phyloP scores from a whole-genome alignment of 495 filamentous ascomycete genomes.

The Podospora appendiculata region DNA sequence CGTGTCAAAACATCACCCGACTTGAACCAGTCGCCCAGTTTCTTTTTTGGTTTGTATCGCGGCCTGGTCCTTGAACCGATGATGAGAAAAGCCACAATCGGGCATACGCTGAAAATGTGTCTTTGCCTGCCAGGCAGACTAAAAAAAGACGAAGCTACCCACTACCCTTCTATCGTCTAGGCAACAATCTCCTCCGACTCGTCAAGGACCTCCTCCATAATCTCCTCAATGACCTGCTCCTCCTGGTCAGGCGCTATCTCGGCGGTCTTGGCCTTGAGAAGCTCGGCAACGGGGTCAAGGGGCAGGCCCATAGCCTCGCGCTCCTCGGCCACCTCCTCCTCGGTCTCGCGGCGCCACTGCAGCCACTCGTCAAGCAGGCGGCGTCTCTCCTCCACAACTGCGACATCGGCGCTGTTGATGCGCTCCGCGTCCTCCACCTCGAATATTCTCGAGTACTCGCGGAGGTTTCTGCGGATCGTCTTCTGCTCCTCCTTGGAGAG shows the following conservation, averaged over 20 bases:
- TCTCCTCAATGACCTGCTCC: slow-evolving; percentile 73
- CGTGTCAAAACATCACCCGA: too few species aligned
- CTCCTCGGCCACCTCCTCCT: slow-evolving; percentile 67
- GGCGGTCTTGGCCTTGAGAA: slow-evolving; percentile 38
- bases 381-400: slow-evolving; percentile 82
- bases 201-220: slow-evolving; percentile 90
- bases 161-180: slow-evolving; percentile 3
- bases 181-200: slow-evolving; percentile 71
- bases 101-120: too few species aligned
- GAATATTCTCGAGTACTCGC: slow-evolving; percentile 90
- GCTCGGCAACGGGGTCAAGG: slow-evolving; percentile 51
- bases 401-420: slow-evolving; percentile 84
- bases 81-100: too few species aligned
- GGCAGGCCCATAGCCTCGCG: slow-evolving; percentile 58
- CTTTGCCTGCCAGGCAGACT: too few species aligned
- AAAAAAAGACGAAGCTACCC: too few species aligned
- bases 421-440: slow-evolving; percentile 91
- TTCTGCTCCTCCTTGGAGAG: slow-evolving; percentile 94
- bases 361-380: slow-evolving; percentile 82
- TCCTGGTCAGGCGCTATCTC: slow-evolving; percentile 50
- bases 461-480: slow-evolving; percentile 93
- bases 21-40: too few species aligned
- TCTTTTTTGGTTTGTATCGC: too few species aligned
- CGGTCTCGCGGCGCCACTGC: slow-evolving; percentile 70
- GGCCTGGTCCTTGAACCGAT: too few species aligned